Conservation (phyloP, 306 rosid species). For the Trifolium subterraneum region DNA sequence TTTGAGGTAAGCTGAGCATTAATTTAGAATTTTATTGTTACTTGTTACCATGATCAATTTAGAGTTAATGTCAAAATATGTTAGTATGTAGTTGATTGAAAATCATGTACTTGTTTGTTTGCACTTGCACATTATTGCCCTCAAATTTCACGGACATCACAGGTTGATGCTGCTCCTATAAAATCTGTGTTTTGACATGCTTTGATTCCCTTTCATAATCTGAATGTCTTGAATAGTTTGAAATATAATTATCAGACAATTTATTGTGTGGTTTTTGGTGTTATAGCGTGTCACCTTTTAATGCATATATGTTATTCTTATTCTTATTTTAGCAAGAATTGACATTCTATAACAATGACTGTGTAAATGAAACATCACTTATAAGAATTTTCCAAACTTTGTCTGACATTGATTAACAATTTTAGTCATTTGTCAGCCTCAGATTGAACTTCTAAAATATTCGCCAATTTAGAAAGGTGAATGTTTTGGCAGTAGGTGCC, state of each 20-base stretch:
- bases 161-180: neutral
- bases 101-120: constrained; percentile 3
- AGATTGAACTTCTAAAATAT: constrained; percentile 10
- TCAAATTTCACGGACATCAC: neutral
- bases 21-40: constrained; percentile 18
- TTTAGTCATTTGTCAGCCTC: neutral
- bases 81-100: constrained; percentile 27
- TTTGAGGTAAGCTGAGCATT: constrained; percentile 67
- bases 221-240: neutral
- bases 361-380: neutral
- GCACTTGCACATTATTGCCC: constrained; percentile 9
- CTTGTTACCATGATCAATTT: constrained; percentile 4
- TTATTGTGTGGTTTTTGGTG: constrained; percentile 11
- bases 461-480: neutral
- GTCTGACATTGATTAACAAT: neutral
- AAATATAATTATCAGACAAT: constrained; percentile 1
- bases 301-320: neutral
- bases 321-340: constrained; percentile 6
- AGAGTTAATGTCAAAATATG: constrained; percentile 23
- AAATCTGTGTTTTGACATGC: too few relatives aligned
- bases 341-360: constrained; percentile 7
- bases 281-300: neutral
- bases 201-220: neutral
- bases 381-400: neutral
- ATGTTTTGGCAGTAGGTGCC: constrained; percentile 11